Evolutionary conservation across 768 basidiomycete genomes (phyloP), one percentile per base, ranked within the genome.

Genomic region (Hypholoma sublateritium): DNA sequence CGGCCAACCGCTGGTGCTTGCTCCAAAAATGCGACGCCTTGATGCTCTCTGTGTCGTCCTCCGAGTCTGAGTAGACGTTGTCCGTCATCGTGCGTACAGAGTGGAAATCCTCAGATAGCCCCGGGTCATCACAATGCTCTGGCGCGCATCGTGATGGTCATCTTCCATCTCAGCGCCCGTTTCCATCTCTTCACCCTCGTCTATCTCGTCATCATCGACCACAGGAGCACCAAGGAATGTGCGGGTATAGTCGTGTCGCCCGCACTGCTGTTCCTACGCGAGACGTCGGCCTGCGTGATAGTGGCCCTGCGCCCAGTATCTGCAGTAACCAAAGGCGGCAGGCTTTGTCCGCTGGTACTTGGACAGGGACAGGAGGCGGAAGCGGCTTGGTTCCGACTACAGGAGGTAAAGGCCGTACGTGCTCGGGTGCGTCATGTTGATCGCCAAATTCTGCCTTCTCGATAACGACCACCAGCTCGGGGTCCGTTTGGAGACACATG

Each of bases 81-180:
- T 91, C 89, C 39, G 87, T 84, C 72, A 83, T 72, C 1, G 88
- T 89, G 76, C 83, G 70, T 67, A 88, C 75, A 5, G 88, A 91
- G 67, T 92, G 85, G 81, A 91, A 91, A 63, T 90, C 88, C 34
- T 89, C 85, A 5, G 83, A 85, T 3, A 78, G 76, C 4, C 91
- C 89, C n/a, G n/a, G 1, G 85, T 85, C 69, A 83, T 78, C 62
- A 82, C 85, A 59, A 80, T 74, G 59, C 78, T 92, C 67, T 87
- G 85, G 43, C 86, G 75, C 2, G 93, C 95, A 67, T 95, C 93
- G 1, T 87, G 78, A 64, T 90, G 93, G 57, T 91, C 85, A 16
- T 86, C 89, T 55, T 90, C 89, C 0, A 85, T 85, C 57, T 88
- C 88, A 0, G 83, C 82, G 49, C 85, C 88, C 1, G 80, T 79